Evolutionary conservation across 1,139 yeast genomes (phyloP), one percentile per base, ranked within the genome.

Genomic region (Lodderomyces pseudojiufengensis): DNA sequence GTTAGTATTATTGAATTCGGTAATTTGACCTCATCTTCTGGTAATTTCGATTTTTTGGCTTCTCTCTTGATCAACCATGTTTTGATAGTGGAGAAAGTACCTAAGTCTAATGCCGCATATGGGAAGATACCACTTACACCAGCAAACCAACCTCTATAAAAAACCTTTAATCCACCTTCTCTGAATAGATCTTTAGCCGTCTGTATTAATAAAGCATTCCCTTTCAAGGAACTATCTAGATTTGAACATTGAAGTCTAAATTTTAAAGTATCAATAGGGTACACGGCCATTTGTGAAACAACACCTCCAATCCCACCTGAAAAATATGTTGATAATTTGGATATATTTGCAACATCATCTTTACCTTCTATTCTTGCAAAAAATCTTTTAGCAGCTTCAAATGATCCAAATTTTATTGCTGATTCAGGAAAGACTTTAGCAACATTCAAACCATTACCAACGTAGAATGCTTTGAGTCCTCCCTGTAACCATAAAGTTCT

Each of bases 301-400:
- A 92, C 95, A 52, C 98, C 98, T 29, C 97, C 98, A 36, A 92
- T 57, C 29, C 98, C 98, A 59, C 98, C 98, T 12, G 97, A 87
- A 25, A 87, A 58, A 55, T 88, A 92, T 0, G 97, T 88, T 0
- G 96, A 75, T 0, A 76, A 55, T 45, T 83, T 78, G 1, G 96
- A 84, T 35, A 92, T 62, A 35, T 86, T 77, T 1, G 82, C 61
- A 2, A 85, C 76, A 52, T 86, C 94, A 14, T 73, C 71, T 2
- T 79, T 79, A 9, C 95, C 95, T 59, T 87, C 96, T 6, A 88
- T 43, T 23, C 65, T 58, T n/a, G 95, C 84, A 51, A 92, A 67
- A 29, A 83, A 55, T 41, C 85, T 70, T 52, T 92, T 92, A 0
- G 92, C 80, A 5, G 90, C 76, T 57, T 92, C 98, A 58, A 92